Percentiles rank a stretch among this genome's conserved stretches.
phyloP scores from a whole-genome alignment of 768 basidiomycete species.

The Psilocybe cubensis region DNA sequence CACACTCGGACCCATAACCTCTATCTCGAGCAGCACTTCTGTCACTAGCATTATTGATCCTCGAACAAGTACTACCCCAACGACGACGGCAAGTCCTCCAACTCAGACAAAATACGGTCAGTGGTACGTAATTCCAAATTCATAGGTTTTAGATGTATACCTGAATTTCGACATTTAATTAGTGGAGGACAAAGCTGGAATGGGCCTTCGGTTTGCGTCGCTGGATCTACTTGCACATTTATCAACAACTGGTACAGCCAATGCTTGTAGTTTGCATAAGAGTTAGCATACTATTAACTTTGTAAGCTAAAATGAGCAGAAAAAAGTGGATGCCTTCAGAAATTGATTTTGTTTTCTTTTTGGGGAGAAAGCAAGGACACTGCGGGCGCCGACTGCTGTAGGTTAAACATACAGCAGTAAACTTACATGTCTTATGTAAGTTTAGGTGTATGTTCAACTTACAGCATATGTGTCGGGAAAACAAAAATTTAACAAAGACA shows the following conservation, averaged over 20 bases:
- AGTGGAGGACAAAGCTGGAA: constrained; percentile 14
- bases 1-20: background rate
- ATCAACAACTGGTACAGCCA: constrained; percentile 16
- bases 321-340: background rate
- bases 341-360: background rate
- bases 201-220: constrained; percentile 15
- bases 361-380: no score
- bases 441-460: no score
- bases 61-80: background rate
- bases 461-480: no score
- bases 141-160: background rate
- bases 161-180: background rate
- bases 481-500: no score
- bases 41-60: background rate
- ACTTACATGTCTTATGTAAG: no score
- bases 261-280: constrained; percentile 7
- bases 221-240: constrained; percentile 13
- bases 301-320: background rate
- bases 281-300: background rate
- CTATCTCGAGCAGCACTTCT: background rate
- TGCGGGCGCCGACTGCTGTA: no score
- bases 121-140: background rate
- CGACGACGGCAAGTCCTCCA: background rate
- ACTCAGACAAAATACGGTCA: background rate
- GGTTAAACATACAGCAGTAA: no score